Evolutionary conservation across 1,284 basidiomycete species (phyloP), one percentile per base, ranked within the genome.

Genomic region (Apiotrichum porosum): DNA sequence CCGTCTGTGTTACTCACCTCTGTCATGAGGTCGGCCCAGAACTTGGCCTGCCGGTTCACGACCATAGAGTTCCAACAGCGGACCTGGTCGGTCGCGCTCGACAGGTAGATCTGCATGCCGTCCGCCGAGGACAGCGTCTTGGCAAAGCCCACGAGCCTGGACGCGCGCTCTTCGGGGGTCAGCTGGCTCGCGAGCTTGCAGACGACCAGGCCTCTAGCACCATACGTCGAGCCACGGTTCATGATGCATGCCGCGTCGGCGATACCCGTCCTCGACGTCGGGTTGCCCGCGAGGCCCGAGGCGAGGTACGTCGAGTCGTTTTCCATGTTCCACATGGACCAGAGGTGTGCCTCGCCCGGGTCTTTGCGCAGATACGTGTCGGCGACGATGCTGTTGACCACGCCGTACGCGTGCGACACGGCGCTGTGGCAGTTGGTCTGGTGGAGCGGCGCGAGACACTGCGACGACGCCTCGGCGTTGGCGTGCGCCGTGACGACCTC

Each of bases 261-360:
- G 3, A 21, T 42, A 3, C 40, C 40, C 21, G 28, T 33, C 40
- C 30, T 33, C 8, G 40, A 9, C 6, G 30, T 33, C 14, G 9
- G 3, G 10, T 8, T 9, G 2, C 40, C 40, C 13, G 32, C 30
- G 13, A 42, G 5, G 14, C 40, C 40, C 21, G 21, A 21, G 12
- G 40, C 40, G 4, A 42, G 40, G 26, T 42, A 42, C 8, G 40
- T 42, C 30, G 31, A 33, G 40, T 42, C 31, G 19, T 31, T 31
- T 15, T 42, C 40, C 14, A 42, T 8, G 17, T 42, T 23, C 40
- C 40, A 42, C 14, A 14, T 23, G 4, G 40, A 13, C 30, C 31
- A 42, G 12, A 42, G 31, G 22, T 42, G 30, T 10, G 40, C 40
- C 19, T 22, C 33, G 18, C 6, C 6, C 19, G 19, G 30, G 21